These are phyloP conservation scores for Lasiodiplodia citricola DNA, from an alignment of 2,329 filamentous ascomycete species.

Conservation along the genomic window DNA sequence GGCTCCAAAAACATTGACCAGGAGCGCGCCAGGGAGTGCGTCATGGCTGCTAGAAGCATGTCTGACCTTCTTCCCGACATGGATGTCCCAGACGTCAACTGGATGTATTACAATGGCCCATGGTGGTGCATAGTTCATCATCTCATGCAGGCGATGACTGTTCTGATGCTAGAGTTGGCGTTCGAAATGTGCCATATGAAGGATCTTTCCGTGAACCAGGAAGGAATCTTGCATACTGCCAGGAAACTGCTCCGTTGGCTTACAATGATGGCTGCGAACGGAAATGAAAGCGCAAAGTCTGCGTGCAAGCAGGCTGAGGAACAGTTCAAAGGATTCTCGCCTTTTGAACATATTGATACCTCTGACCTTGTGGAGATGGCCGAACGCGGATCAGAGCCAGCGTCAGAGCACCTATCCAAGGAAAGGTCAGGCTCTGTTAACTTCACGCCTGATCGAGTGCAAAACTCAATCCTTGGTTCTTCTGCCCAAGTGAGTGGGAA, in stretches of 20 bases:
- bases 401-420: background rate
- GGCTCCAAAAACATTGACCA: conserved; percentile 40
- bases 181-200: conserved; percentile 36
- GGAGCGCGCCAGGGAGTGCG: conserved; percentile 39
- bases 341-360: conserved; percentile 3
- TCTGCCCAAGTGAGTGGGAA: background rate
- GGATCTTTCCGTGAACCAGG: conserved; percentile 31
- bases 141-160: conserved; percentile 45
- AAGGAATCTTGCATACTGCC: conserved; percentile 32
- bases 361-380: conserved; percentile 16
- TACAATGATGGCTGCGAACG: conserved; percentile 35
- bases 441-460: background rate
- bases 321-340: conserved; percentile 14
- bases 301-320: conserved; percentile 13
- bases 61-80: conserved; percentile 41
- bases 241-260: conserved; percentile 44
- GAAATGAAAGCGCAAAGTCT: background rate
- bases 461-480: background rate
- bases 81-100: conserved; percentile 32
- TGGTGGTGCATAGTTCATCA: conserved; percentile 50
- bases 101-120: conserved; percentile 40
- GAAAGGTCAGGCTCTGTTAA: background rate
- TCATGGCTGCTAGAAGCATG: conserved; percentile 42
- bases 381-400: background rate
- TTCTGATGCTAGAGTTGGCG: conserved; percentile 46